phyloP scores from a whole-genome alignment of 2,329 filamentous ascomycete genomes.

The Lachnellula willkommii region DNA sequence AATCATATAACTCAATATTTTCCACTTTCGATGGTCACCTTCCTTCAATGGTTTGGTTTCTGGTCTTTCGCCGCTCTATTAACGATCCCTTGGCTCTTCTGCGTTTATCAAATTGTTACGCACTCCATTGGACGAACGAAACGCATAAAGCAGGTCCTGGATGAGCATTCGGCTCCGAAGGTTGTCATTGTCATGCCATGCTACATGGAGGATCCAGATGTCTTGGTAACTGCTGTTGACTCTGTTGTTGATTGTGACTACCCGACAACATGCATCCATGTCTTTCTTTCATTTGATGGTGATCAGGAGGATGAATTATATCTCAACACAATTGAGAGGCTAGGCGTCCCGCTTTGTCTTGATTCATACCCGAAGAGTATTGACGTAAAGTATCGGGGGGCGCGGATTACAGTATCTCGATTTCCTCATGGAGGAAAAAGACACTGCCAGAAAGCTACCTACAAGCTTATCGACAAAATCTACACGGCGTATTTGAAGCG shows the following conservation, averaged over 20 bases:
- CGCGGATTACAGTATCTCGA: slow-evolving; percentile 82
- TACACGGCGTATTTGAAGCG: slow-evolving; percentile 80
- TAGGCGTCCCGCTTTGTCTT: slow-evolving; percentile 73
- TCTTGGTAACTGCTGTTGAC: slow-evolving; percentile 80
- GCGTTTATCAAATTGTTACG: slow-evolving; percentile 84
- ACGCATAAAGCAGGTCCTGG: slow-evolving; percentile 75
- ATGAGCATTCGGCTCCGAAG: slow-evolving; percentile 83
- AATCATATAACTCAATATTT: slow-evolving; percentile 65
- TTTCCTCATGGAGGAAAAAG: slow-evolving; percentile 93
- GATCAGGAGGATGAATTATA: slow-evolving; percentile 86
- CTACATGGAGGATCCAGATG: slow-evolving; percentile 83
- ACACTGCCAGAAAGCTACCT: slow-evolving; percentile 88
- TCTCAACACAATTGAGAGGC: slow-evolving; percentile 74
- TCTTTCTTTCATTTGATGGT: slow-evolving; percentile 93
- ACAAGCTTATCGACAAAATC: slow-evolving; percentile 87
- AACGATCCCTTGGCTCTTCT: slow-evolving; percentile 86
- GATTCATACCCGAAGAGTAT: slow-evolving; percentile 83
- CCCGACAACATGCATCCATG: slow-evolving; percentile 83
- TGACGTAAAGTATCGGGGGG: slow-evolving; percentile 76
- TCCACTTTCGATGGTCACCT: slow-evolving; percentile 59
- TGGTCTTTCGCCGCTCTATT: slow-evolving; percentile 84
- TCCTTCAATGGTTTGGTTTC: slow-evolving; percentile 92
- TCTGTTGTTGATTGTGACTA: slow-evolving; percentile 94
- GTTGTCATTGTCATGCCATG: slow-evolving; percentile 96
- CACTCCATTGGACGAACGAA: slow-evolving; percentile 78